Conservation (phyloP, 2,329 filamentous ascomycete genomes). For the Penicillium sp. region DNA sequence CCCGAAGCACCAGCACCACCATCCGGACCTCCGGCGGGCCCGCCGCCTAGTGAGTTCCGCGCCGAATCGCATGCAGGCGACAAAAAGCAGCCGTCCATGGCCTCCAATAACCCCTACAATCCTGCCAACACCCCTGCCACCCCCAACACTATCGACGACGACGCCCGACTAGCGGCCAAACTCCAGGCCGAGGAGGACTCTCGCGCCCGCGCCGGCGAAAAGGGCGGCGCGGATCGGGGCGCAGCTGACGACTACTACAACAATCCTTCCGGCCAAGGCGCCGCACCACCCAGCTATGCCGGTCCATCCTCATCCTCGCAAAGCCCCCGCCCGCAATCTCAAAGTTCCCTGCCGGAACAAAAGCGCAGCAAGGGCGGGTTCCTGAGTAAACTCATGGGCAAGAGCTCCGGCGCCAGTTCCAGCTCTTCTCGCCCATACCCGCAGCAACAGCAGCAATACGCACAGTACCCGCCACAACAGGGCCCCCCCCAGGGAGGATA, state of each 20-base stretch:
- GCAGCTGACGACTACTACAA: slow-evolving; percentile 55
- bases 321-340: slow-evolving; percentile 4
- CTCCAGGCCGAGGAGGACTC: slow-evolving; percentile 84
- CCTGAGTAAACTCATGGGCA: slow-evolving; percentile 58
- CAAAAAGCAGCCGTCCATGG: slow-evolving; percentile 53
- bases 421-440: slow-evolving; percentile 3
- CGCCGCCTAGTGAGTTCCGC: slow-evolving; percentile 44
- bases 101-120: slow-evolving; percentile 75
- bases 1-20: slow-evolving; percentile 68
- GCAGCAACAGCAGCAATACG: slow-evolving; percentile 32
- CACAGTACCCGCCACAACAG: slow-evolving; percentile 30
- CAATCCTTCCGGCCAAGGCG: slow-evolving; percentile 15
- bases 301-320: neutral
- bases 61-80: slow-evolving; percentile 36
- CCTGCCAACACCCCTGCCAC: slow-evolving; percentile 17
- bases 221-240: slow-evolving; percentile 33
- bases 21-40: slow-evolving; percentile 42
- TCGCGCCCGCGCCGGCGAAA: slow-evolving; percentile 47
- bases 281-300: slow-evolving; percentile 20
- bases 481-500: slow-evolving; percentile 32
- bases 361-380: slow-evolving; percentile 51
- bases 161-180: slow-evolving; percentile 73
- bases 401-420: slow-evolving; percentile 36
- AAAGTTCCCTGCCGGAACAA: slow-evolving; percentile 38
- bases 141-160: slow-evolving; percentile 57